phyloP scores from a whole-genome alignment of 1,284 basidiomycete genomes.

The Boletellus dicymbophilus region DNA sequence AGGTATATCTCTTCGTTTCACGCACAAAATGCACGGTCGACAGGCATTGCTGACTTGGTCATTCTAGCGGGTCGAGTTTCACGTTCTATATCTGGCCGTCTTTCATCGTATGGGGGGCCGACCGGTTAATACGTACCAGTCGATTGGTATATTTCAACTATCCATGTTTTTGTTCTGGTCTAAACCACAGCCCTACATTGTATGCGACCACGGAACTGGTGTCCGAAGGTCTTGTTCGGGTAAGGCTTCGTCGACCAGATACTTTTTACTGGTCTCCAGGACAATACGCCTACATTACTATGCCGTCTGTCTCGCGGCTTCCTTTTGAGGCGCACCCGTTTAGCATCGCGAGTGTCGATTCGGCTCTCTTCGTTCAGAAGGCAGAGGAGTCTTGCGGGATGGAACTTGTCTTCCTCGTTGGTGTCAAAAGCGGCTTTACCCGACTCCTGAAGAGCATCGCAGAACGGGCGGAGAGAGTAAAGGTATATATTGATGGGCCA shows the following conservation, averaged over 20 bases:
- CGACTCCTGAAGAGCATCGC: not conserved
- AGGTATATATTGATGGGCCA: not conserved
- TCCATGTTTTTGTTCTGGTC: not conserved
- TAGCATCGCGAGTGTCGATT: not conserved
- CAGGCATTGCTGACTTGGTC: not conserved
- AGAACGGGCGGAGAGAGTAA: not conserved
- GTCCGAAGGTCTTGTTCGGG: not conserved
- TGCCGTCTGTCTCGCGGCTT: not conserved
- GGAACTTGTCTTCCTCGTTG: not conserved
- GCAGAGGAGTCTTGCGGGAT: not conserved
- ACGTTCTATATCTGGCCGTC: not conserved
- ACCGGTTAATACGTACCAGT: not conserved
- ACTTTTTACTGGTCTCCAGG: not conserved
- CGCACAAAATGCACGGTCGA: not conserved
- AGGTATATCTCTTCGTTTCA: not conserved
- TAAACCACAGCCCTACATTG: not conserved
- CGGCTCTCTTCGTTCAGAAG: not conserved
- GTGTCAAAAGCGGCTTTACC: not conserved
- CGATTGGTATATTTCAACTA: not conserved
- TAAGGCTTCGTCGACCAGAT: not conserved
- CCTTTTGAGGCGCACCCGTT: not conserved
- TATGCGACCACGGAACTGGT: not conserved
- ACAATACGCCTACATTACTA: not conserved
- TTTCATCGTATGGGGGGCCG: not conserved
- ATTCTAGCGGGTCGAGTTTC: not conserved